Evolutionary conservation across 148 eudicot species (phyloP).

Genomic region (Nyssa sinensis): DNA sequence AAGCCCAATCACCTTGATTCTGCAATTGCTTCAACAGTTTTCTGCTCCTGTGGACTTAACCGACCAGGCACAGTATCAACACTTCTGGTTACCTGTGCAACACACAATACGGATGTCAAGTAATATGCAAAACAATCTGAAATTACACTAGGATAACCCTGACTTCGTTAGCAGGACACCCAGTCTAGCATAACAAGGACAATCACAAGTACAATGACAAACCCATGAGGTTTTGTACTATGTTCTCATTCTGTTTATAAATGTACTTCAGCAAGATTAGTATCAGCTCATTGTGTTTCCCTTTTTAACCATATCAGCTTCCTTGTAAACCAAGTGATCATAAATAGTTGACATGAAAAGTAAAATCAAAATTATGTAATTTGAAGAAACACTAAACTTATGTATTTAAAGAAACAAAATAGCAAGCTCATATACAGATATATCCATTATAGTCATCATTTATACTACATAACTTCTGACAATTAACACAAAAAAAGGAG

Average conservation of each 20-base stretch:
- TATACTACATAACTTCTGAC: no score
- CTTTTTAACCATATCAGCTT: background rate
- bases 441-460: no score
- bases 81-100: conserved; percentile 90
- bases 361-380: background rate
- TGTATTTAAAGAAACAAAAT: no score
- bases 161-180: background rate
- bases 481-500: no score
- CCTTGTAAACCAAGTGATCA: background rate
- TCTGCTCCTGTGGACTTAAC: conserved; percentile 87
- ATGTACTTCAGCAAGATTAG: background rate
- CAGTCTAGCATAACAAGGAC: background rate
- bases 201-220: background rate
- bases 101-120: background rate
- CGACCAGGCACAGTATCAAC: conserved; percentile 76
- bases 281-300: background rate
- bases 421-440: background rate
- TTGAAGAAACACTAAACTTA: no score
- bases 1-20: conserved; percentile 58
- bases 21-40: conserved; percentile 84
- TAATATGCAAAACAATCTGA: background rate
- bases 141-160: background rate
- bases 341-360: background rate
- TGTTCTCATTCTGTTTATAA: background rate
- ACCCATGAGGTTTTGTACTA: background rate